Conservation (phyloP, 2,329 filamentous ascomycete genomes). For the Calycina herbarum region DNA sequence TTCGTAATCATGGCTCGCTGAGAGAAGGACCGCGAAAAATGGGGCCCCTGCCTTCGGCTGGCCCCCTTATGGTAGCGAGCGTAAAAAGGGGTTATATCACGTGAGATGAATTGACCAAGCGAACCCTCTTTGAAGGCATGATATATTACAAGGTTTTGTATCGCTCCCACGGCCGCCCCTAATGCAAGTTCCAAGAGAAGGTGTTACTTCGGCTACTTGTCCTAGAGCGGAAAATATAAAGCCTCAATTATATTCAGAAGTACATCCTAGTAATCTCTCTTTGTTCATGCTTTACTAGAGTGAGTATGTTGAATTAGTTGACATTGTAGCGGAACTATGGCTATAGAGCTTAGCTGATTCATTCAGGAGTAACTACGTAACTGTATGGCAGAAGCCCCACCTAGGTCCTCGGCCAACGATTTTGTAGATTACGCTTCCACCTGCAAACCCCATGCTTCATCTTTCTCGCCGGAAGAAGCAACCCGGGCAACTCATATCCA, state of each 20-base stretch:
- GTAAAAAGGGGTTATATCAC: not conserved
- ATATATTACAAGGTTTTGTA: constrained; percentile 1
- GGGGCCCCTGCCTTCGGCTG: not conserved
- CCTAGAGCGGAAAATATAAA: not conserved
- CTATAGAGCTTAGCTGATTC: too few species aligned
- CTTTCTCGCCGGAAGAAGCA: not conserved
- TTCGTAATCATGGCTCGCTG: not conserved
- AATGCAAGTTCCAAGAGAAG: not conserved
- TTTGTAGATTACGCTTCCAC: not conserved
- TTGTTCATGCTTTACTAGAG: not conserved
- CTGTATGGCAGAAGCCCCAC: not conserved
- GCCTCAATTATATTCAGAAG: not conserved
- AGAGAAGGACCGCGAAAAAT: not conserved
- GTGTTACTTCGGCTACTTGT: not conserved
- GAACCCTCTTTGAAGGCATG: not conserved
- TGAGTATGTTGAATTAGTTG: too few species aligned
- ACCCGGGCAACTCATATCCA: not conserved
- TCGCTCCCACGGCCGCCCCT: not conserved
- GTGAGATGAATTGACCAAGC: not conserved
- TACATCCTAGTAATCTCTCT: not conserved
- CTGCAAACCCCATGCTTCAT: not conserved
- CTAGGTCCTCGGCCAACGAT: not conserved
- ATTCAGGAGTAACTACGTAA: too few species aligned
- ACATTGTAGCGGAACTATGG: too few species aligned
- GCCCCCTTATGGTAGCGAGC: not conserved